Conservation (phyloP, 2,329 filamentous ascomycete species). For the Trichoderma simmonsii region DNA sequence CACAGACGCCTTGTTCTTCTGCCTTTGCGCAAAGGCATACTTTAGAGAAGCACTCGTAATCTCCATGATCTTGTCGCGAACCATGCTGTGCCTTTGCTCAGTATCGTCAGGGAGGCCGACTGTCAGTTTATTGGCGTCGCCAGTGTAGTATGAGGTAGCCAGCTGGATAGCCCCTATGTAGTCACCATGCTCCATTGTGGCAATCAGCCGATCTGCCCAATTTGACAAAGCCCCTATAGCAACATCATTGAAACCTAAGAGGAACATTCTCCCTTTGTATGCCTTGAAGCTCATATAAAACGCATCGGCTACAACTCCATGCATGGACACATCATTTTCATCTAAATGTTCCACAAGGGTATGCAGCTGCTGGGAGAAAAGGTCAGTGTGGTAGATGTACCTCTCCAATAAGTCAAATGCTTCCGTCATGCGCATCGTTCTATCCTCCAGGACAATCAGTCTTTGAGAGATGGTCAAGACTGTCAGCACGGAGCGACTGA, state of each 20-base stretch:
- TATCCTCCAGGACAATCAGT: constrained; percentile 87
- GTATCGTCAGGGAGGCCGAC: constrained; percentile 89
- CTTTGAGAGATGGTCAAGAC: constrained; percentile 93
- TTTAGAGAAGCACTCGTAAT: constrained; percentile 91
- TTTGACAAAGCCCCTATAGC: constrained; percentile 91
- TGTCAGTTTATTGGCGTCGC: constrained; percentile 88
- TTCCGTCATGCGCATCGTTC: constrained; percentile 84
- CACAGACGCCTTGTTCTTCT: constrained; percentile 43
- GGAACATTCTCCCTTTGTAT: constrained; percentile 90
- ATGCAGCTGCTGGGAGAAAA: constrained; percentile 86
- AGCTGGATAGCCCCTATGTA: constrained; percentile 88
- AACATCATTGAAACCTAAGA: constrained; percentile 90
- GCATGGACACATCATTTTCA: constrained; percentile 83
- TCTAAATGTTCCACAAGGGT: constrained; percentile 83
- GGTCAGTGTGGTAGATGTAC: constrained; percentile 85
- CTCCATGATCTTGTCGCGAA: constrained; percentile 83
- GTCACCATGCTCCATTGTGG: constrained; percentile 95
- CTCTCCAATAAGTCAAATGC: constrained; percentile 89
- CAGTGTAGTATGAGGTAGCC: constrained; percentile 88
- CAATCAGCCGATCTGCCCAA: constrained; percentile 91
- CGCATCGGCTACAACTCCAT: constrained; percentile 93
- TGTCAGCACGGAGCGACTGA: constrained; percentile 87
- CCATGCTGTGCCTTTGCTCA: constrained; percentile 69
- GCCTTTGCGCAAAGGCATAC: constrained; percentile 73
- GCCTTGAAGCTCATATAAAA: constrained; percentile 97